Percentiles rank a stretch among this genome's conserved stretches.
phyloP scores from a whole-genome alignment of 2,329 filamentous ascomycete species.

The Raffaelea arxii region DNA sequence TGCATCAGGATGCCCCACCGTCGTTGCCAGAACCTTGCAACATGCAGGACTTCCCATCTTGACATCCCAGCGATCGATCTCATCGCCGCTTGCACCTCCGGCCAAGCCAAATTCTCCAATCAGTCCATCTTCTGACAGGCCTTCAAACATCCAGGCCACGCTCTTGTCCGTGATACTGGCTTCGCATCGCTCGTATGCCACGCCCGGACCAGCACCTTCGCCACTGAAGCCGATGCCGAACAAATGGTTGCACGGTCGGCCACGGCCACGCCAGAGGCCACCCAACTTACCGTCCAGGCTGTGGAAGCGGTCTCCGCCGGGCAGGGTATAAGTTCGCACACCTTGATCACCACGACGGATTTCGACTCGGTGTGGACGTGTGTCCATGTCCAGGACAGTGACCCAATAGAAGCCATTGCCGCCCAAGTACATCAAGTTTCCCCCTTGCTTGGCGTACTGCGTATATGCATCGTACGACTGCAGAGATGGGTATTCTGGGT shows the following conservation, averaged over 20 bases:
- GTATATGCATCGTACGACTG: conserved; percentile 19
- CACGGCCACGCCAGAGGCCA: conserved; percentile 22
- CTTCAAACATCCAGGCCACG: conserved; percentile 10
- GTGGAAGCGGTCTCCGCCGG: conserved; percentile 19
- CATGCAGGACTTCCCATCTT: conserved; percentile 19
- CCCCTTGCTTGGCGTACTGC: conserved; percentile 19
- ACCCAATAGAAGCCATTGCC: conserved; percentile 27
- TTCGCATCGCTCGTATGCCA: conserved; percentile 14
- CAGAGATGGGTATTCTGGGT: conserved; percentile 24
- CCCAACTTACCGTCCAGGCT: conserved; percentile 19
- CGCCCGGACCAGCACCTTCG: conserved; percentile 17
- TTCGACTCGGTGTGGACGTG: conserved; percentile 21
- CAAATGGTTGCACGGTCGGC: conserved; percentile 20
- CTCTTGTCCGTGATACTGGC: conserved; percentile 1
- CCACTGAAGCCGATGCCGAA: conserved; percentile 22
- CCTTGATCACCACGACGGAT: conserved; percentile 23
- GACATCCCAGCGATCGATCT: conserved; percentile 24
- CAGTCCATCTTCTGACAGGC: conserved; percentile 9
- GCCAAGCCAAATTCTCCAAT: conserved; percentile 18
- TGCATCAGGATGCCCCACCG: conserved; percentile 12
- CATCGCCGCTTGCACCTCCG: conserved; percentile 24
- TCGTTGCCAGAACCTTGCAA: conserved; percentile 19
- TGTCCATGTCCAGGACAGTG: conserved; percentile 13
- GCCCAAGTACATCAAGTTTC: conserved; percentile 26
- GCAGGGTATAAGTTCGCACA: conserved; percentile 18